phyloP scores from a whole-genome alignment of 1,139 yeast species.

The Taphrina pruni region DNA sequence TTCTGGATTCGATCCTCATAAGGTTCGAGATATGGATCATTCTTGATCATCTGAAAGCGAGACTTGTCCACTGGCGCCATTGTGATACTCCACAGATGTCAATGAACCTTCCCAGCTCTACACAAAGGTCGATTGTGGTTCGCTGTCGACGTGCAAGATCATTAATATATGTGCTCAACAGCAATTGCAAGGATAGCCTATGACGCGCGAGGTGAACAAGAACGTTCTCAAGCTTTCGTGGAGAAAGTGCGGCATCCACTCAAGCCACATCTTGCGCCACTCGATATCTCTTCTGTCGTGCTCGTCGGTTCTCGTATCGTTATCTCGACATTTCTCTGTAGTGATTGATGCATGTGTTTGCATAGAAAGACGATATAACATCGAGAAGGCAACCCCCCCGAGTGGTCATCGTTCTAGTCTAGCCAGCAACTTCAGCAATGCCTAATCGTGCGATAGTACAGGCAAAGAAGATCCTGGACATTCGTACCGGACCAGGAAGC shows the following conservation, averaged over 20 bases:
- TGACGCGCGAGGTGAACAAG: background rate
- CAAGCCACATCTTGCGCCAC: background rate
- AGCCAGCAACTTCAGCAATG: background rate
- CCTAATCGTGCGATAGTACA: conserved; percentile 30
- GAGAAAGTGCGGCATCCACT: background rate
- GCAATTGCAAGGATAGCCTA: background rate
- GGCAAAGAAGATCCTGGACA: conserved; percentile 12
- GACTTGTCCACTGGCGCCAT: background rate
- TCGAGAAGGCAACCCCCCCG: background rate
- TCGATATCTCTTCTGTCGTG: conserved; percentile 7
- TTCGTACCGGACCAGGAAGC: conserved; percentile 23
- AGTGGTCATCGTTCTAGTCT: too few species aligned
- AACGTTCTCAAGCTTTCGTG: too few species aligned
- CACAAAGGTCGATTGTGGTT: too few species aligned
- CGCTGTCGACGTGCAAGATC: too few species aligned
- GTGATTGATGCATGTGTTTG: too few species aligned
- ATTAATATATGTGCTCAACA: background rate
- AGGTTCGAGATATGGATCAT: conserved; percentile 89
- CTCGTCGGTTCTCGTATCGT: background rate
- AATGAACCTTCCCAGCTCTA: background rate
- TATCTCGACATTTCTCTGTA: background rate
- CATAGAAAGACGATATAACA: too few species aligned
- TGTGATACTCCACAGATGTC: background rate
- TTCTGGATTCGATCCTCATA: conserved; percentile 65
- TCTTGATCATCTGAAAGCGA: conserved; percentile 48